Conservation (phyloP, 2,329 filamentous ascomycete genomes). For the Fusarium tuaranense region DNA sequence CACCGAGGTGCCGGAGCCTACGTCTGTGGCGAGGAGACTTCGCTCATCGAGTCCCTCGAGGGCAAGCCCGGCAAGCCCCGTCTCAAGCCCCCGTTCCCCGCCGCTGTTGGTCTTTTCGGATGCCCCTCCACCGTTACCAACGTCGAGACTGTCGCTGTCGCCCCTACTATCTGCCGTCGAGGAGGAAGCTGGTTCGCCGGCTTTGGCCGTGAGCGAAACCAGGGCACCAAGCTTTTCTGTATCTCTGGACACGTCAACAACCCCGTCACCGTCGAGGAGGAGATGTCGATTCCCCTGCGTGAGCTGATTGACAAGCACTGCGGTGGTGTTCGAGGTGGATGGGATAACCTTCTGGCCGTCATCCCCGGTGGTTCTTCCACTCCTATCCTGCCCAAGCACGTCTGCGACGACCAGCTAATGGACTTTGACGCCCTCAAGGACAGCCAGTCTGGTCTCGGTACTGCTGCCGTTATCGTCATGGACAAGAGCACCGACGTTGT, state of each 20-base stretch:
- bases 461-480: constrained; percentile 98
- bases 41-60: constrained; percentile 96
- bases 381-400: constrained; percentile 87
- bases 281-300: constrained; percentile 97
- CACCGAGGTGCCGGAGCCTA: constrained; percentile 98
- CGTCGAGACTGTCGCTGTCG: constrained; percentile 95
- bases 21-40: constrained; percentile 98
- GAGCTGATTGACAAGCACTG: constrained; percentile 99
- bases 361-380: constrained; percentile 98
- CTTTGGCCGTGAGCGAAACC: constrained; percentile 96
- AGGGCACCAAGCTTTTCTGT: constrained; percentile 97
- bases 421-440: constrained; percentile 99
- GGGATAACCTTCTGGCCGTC: constrained; percentile 96
- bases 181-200: constrained; percentile 92
- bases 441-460: constrained; percentile 95
- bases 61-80: constrained; percentile 99
- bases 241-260: constrained; percentile 99
- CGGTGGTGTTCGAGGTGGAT: constrained; percentile 94
- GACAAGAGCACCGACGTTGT: constrained; percentile 98
- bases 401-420: constrained; percentile 98
- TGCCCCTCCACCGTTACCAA: constrained; percentile 98
- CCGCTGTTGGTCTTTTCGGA: constrained; percentile 95
- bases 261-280: constrained; percentile 96
- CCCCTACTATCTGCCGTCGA: constrained; percentile 93
- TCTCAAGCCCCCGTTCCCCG: constrained; percentile 98